These are phyloP conservation scores for Magnolia officinalis DNA, from an alignment of 164 flowering plant genomes.

Conservation along the genomic window DNA sequence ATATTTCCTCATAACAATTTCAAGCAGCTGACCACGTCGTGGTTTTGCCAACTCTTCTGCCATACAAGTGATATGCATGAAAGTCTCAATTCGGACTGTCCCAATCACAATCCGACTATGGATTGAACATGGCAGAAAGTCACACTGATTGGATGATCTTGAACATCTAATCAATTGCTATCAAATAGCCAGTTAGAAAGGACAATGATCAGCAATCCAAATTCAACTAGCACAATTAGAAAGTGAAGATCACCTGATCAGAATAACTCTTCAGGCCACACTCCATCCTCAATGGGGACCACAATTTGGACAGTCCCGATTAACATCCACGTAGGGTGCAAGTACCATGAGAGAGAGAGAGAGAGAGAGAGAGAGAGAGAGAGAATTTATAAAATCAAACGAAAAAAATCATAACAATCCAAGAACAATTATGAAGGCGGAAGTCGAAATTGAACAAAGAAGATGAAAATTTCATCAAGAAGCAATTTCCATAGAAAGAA, in stretches of 20 bases:
- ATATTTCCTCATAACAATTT: too few relatives aligned
- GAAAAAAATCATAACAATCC: neutral
- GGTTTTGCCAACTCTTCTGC: too few relatives aligned
- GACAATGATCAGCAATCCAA: neutral
- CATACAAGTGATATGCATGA: too few relatives aligned
- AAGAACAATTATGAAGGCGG: neutral
- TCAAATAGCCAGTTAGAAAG: neutral
- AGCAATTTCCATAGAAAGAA: neutral
- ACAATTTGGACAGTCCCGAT: neutral
- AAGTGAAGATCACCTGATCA: neutral
- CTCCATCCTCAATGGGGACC: neutral
- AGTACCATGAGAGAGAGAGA: neutral
- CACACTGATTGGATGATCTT: too few relatives aligned
- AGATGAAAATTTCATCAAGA: neutral
- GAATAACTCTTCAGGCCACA: neutral
- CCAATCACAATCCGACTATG: too few relatives aligned
- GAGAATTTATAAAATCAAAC: neutral
- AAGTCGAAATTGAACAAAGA: too few relatives aligned
- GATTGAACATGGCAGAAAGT: too few relatives aligned
- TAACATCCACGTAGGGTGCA: neutral
- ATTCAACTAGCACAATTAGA: neutral
- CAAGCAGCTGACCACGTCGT: too few relatives aligned
- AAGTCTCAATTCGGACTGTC: too few relatives aligned
- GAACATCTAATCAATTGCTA: too few relatives aligned
- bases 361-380: neutral